Evolutionary conservation across 2,329 filamentous ascomycete species (phyloP).

Genomic region (Reticulascus tulasneorum): DNA sequence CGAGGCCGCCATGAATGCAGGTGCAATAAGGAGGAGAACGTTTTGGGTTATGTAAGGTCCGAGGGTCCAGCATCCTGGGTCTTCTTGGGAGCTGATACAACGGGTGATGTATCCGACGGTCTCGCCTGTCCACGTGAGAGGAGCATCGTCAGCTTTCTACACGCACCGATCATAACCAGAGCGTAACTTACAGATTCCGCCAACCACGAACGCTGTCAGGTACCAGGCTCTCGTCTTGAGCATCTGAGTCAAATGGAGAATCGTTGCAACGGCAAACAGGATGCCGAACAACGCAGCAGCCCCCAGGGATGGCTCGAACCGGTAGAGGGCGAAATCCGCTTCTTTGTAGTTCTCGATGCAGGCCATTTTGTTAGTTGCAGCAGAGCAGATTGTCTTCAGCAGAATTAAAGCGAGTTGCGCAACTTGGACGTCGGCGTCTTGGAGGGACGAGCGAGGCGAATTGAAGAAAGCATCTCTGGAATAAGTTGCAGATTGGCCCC

Average conservation of each 20-base stretch:
- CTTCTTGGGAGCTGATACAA: constrained; percentile 5
- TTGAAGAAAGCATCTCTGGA: no score
- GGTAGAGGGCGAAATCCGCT: constrained; percentile 7
- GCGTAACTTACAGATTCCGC: constrained; percentile 8
- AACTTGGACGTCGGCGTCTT: no score
- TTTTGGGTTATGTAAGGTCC: constrained; percentile 36
- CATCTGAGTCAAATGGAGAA: constrained; percentile 9
- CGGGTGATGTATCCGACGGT: constrained; percentile 8
- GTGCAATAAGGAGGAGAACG: constrained; percentile 32
- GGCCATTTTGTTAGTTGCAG: no score
- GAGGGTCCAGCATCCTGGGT: constrained; percentile 34
- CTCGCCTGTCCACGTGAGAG: constrained; percentile 4
- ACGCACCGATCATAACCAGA: neutral
- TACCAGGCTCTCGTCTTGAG: constrained; percentile 11
- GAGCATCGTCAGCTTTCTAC: neutral
- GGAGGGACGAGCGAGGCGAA: no score
- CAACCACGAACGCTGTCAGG: constrained; percentile 10
- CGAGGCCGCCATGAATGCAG: constrained; percentile 39
- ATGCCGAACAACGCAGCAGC: constrained; percentile 9
- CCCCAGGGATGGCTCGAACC: constrained; percentile 11
- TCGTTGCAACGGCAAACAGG: constrained; percentile 4
- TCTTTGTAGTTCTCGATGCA: constrained; percentile 7
- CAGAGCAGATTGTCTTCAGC: no score
- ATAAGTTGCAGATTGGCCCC: no score
- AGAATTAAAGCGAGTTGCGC: no score